Evolutionary conservation across 441 rosid species (phyloP).

Genomic region (Corymbia calophylla): DNA sequence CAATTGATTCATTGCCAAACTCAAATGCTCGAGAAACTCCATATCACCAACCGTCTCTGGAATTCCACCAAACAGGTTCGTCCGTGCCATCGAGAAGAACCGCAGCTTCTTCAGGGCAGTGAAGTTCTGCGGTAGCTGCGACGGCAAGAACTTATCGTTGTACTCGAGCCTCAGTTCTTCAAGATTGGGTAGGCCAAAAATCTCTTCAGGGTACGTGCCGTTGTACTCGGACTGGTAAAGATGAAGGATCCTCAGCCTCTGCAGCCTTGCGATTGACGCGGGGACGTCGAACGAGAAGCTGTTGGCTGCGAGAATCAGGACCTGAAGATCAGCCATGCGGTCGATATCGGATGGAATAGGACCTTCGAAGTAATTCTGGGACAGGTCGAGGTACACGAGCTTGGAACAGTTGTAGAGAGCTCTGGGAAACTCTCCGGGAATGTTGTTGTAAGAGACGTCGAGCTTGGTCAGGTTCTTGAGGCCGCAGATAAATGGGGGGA

Average conservation of each 20-base stretch:
- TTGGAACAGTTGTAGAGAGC: constrained; percentile 31
- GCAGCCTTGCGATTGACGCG: constrained; percentile 19
- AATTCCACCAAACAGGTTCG: constrained; percentile 45
- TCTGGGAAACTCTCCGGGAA: constrained; percentile 25
- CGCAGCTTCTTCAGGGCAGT: constrained; percentile 35
- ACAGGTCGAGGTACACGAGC: constrained; percentile 33
- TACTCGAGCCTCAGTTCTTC: constrained; percentile 16
- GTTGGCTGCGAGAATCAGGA: constrained; percentile 30
- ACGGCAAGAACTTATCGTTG: constrained; percentile 19
- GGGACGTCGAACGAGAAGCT: constrained; percentile 43
- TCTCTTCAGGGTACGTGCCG: constrained; percentile 37
- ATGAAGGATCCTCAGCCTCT: constrained; percentile 17
- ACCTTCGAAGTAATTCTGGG: constrained; percentile 39
- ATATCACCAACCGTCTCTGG: constrained; percentile 29
- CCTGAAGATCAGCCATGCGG: constrained; percentile 17
- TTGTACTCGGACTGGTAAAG: constrained; percentile 23
- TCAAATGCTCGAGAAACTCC: constrained; percentile 32
- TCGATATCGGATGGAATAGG: constrained; percentile 29
- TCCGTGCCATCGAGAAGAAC: constrained; percentile 6
- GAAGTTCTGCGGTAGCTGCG: constrained; percentile 34
- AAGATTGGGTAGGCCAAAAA: constrained; percentile 35
- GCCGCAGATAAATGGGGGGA: constrained; percentile 46
- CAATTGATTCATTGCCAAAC: constrained; percentile 18
- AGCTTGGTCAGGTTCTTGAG: constrained; percentile 30
- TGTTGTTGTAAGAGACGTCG: constrained; percentile 20